Conservation (phyloP, 1,284 basidiomycete genomes). For the Naganishia cerealis region DNA sequence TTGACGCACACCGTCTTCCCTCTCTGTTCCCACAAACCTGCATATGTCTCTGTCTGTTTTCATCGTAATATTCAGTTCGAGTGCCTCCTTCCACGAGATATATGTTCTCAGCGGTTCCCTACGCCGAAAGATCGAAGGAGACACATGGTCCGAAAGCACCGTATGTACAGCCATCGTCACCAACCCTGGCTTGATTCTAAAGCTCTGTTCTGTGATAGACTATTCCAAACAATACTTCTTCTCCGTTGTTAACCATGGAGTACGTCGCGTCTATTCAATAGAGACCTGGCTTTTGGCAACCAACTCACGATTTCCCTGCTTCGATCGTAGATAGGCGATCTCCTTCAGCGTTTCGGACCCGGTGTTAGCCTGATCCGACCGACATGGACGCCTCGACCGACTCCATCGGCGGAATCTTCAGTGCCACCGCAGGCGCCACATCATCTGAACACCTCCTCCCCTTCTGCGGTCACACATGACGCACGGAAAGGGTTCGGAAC, state of each 20-base stretch:
- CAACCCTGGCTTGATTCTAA: too few species aligned
- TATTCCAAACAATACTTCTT: slow-evolving; percentile 33
- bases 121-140: slow-evolving; percentile 25
- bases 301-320: background rate
- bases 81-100: slow-evolving; percentile 23
- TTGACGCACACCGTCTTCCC: background rate
- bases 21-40: background rate
- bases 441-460: background rate
- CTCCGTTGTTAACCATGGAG: slow-evolving; percentile 27
- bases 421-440: background rate
- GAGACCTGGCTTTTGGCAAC: background rate
- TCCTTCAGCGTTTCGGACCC: slow-evolving; percentile 18
- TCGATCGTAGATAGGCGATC: slow-evolving; percentile 7
- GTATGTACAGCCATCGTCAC: slow-evolving; percentile 11
- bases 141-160: slow-evolving; percentile 28
- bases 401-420: background rate
- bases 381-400: slow-evolving; percentile 9
- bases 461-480: background rate
- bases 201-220: background rate
- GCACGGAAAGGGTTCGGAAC: background rate
- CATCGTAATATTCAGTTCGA: slow-evolving; percentile 4
- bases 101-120: slow-evolving; percentile 12
- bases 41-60: background rate
- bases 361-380: slow-evolving; percentile 29
- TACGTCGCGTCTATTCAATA: background rate